phyloP scores from a whole-genome alignment of 176 grass and related monocot genomes.

The Aegilops longissima region DNA sequence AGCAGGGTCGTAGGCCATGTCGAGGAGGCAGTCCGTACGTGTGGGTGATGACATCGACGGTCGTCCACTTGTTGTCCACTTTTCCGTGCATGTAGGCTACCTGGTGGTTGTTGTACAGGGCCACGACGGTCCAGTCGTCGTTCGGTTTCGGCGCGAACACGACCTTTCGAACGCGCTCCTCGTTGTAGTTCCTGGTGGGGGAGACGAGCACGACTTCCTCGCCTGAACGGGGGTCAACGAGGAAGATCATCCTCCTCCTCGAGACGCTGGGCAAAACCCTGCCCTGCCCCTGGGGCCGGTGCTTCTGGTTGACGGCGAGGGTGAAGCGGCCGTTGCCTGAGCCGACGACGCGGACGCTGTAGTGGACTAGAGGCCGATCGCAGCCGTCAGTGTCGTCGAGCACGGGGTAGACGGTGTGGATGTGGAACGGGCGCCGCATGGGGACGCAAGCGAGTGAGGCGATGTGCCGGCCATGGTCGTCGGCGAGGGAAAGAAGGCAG shows the following conservation, averaged over 20 bases:
- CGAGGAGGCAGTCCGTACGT: background rate
- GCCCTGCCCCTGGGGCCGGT: no score
- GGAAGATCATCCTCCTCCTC: background rate
- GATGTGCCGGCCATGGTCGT: background rate
- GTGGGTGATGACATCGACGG: background rate
- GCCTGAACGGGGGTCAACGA: background rate
- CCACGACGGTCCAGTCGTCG: background rate
- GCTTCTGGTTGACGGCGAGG: background rate
- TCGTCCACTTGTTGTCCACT: background rate
- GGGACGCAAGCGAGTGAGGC: background rate
- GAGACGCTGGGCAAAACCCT: rapidly evolving
- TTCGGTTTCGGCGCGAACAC: background rate
- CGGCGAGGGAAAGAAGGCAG: background rate
- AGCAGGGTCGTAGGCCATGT: background rate
- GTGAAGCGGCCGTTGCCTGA: background rate
- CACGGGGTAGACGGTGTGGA: background rate
- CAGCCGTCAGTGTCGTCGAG: no score
- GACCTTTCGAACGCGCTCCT: background rate
- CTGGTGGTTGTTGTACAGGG: background rate
- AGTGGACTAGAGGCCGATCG: no score
- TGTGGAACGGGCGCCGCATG: background rate
- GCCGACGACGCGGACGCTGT: background rate
- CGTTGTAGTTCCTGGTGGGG: background rate
- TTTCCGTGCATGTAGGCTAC: background rate
- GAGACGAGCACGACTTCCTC: background rate